Percentiles rank a stretch among this genome's conserved stretches.
phyloP scores from a whole-genome alignment of 2,329 filamentous ascomycete genomes.

The Harringtonia lauricola region DNA sequence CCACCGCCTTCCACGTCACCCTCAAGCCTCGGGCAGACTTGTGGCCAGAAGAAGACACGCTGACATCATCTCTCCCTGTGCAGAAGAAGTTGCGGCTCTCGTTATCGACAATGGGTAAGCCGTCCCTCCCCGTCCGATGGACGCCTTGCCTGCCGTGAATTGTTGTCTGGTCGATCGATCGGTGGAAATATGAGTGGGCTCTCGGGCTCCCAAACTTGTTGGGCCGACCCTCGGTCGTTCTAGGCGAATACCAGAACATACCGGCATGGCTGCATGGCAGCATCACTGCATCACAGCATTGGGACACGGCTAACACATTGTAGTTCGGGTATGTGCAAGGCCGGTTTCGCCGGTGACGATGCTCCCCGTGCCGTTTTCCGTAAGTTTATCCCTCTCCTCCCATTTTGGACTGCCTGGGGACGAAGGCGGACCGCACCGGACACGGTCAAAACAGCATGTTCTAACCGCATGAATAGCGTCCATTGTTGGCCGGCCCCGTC shows the following conservation, averaged over 20 bases:
- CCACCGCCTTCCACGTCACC: no score
- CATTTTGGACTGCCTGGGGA: neutral
- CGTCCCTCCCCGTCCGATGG: neutral
- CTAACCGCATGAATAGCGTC: conserved; percentile 53
- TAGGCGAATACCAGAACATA: no score
- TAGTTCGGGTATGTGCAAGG: conserved; percentile 99
- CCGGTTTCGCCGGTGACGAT: conserved; percentile 99
- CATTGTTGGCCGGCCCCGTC: conserved; percentile 98
- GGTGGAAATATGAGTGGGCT: no score
- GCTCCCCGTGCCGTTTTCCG: conserved; percentile 99
- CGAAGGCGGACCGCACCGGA: neutral
- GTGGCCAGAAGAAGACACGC: conserved; percentile 2
- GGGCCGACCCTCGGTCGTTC: no score
- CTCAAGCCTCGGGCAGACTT: no score
- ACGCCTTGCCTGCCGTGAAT: neutral
- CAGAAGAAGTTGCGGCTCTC: conserved; percentile 99
- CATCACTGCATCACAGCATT: no score
- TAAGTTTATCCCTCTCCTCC: conserved; percentile 50
- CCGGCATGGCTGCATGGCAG: no score
- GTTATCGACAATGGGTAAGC: conserved; percentile 99
- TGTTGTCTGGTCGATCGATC: no score
- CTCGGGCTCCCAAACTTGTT: no score
- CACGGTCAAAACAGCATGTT: neutral
- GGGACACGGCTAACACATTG: conserved; percentile 25
- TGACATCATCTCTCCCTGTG: conserved; percentile 22